Evolutionary conservation across 129 eudicot species (phyloP), one percentile per base, ranked within the genome.

Genomic region (Flaveria trinervia): DNA sequence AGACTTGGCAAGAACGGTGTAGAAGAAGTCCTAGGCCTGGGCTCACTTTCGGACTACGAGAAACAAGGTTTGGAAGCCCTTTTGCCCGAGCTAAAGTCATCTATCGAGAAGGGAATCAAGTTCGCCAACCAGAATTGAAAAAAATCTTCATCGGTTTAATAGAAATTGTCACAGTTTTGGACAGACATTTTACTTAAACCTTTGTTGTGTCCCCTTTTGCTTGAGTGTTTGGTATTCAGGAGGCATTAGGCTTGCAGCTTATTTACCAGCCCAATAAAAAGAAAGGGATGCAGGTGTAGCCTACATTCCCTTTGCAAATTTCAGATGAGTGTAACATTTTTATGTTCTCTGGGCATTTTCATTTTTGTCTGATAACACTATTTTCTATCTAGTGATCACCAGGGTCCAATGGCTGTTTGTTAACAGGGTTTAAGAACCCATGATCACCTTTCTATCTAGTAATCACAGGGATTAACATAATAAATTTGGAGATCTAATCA

Each of bases 1-100:
- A 92, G 89, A 72, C 94, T 95, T 13, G 99, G 99, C 70, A 92
- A 86, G 85, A 95, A 89, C n/a, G 99, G 99, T 22, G 99, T 95
- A 13, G 96, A 95, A 54, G 99, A 95, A 85, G 83, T 94, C 65
- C 73, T 89, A 9, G 99, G 96, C 0, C 71, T 94, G 41, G 97
- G 99, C 4, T 68, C 90, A 8, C 89, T 95, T 28, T 76, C 90
- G 7, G 95, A 89, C 79, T 95, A 25, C 43, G 99, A 95, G 85
- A 82, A 95, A 79, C 85, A 95, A 80, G 97, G 96, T 54, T 78
- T 95, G 78, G 95, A 86, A 77, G 89, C 87, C 12, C 88, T 95
- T 45, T 65, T 84, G 60, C 85, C 94, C 1, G 99, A 95, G 84
- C 85, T 95, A 9, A 88, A 84, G 73, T 77, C 89, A 20, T 91